phyloP scores from a whole-genome alignment of 768 basidiomycete genomes.

The Amylocystis lapponica region DNA sequence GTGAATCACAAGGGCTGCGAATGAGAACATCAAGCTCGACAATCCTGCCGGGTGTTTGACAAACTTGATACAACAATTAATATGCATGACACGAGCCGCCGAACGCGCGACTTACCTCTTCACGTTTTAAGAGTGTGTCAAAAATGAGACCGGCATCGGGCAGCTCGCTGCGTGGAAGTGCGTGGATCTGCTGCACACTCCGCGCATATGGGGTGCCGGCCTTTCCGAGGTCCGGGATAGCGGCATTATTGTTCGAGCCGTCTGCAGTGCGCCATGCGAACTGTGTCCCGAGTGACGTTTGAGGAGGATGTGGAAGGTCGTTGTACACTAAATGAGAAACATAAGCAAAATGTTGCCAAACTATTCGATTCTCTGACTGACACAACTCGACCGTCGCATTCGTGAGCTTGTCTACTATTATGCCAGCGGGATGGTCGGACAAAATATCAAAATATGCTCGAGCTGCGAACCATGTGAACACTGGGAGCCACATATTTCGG shows the following conservation, averaged over 20 bases:
- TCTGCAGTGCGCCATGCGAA: slow-evolving; percentile 71
- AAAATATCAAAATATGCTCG: slow-evolving; percentile 64
- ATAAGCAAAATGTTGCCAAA: not conserved
- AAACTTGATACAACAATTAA: slow-evolving; percentile 42
- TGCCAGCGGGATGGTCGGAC: slow-evolving; percentile 48
- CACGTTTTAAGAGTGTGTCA: slow-evolving; percentile 70
- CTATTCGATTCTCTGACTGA: slow-evolving; percentile 30
- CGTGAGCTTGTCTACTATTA: slow-evolving; percentile 33
- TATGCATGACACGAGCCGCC: not conserved
- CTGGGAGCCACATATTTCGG: not conserved
- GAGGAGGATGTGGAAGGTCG: slow-evolving; percentile 75
- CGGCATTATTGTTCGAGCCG: slow-evolving; percentile 71
- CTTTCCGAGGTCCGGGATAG: slow-evolving; percentile 66
- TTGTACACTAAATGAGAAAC: slow-evolving; percentile 55
- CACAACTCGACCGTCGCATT: slow-evolving; percentile 44
- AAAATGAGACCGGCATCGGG: slow-evolving; percentile 80
- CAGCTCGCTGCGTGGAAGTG: slow-evolving; percentile 60
- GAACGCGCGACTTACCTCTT: slow-evolving; percentile 40
- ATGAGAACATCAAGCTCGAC: slow-evolving; percentile 75
- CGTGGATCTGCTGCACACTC: slow-evolving; percentile 66
- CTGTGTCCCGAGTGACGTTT: slow-evolving; percentile 57
- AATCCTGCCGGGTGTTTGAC: slow-evolving; percentile 72
- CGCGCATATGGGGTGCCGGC: slow-evolving; percentile 78
- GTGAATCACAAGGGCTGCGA: slow-evolving; percentile 80
- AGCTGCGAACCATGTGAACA: too few species aligned